Evolutionary conservation across 345 rosid species (phyloP), one percentile per base, ranked within the genome.

Genomic region (Brassica nigra): DNA sequence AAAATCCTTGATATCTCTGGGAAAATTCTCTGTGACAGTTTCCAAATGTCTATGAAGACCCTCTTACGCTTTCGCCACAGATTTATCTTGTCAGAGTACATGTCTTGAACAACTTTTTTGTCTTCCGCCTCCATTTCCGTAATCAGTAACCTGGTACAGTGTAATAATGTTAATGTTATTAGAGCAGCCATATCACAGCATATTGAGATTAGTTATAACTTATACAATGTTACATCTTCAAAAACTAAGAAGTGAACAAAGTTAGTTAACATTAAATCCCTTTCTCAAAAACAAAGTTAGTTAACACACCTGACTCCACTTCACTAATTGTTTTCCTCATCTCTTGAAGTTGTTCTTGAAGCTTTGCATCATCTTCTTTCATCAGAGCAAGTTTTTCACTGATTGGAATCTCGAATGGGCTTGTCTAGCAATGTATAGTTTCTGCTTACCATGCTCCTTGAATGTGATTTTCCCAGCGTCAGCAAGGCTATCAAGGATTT

Each of bases 381-480:
- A 93, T 95, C 49, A 7, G 84, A 82, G 78, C 86, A 81, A 95
- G 93, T 84, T 91, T 94, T 70, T 93, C 96, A 0, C 14, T 81
- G 88, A 89, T 89, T 7, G 94, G 97, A 73, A 93, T 91, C 62
- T 93, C 85, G 55, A 91, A 93, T 90, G 99, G 85, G 90, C 98
- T 82, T 95, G 98, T 74, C 89, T 87, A 68, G 99, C 98, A 55
- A 95, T 68, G 78, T 91, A 93, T 62, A 93, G 81, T 82, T 95
- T 95, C 90, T 95, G 99, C 85, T 95, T 91, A 39, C 98, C 98
- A 74, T 91, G 89, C 88, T 95, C 99, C 85, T 91, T 93, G 78
- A 89, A 93, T 0, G 94, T 86, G 68, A 95, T 91, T 80, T 85
- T 85, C 6, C 94, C 90, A 0, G 73, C 59, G 73, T 95, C 99